Base-by-base conservation (phyloP, 1,284 basidiomycete genomes). In the Schizopora paradoxa region DNA sequence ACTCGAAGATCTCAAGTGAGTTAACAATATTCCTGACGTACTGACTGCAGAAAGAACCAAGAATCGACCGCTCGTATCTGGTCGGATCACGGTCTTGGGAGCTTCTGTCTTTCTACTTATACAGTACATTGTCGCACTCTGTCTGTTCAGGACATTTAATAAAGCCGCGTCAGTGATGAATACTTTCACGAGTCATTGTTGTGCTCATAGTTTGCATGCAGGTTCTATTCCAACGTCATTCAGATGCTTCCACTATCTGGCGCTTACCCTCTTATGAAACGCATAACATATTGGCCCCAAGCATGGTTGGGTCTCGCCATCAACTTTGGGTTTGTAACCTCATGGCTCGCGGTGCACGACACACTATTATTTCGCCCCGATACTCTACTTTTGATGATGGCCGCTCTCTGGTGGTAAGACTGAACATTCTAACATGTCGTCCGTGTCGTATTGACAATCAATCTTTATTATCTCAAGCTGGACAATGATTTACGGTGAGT, bases 251-350 rank as follows among this genome's bases (percentile, higher is more conserved):
- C 42, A 5, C 41, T 48, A 27, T 35, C 13, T 21, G 46, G 37
- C 11, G 31, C 56, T 7, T 58, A 58, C 35, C 57, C 57, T 6
- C 32, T 58, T 18, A 50, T 54, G 35, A 58, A 58, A 37, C 48
- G 57, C 4, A 44, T 51, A 19, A 57, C 80, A 0, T 75, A 82
- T 59, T 81, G 79, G 69, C 80, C 80, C 25, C 80, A 84, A 58
- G 66, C 77, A 18, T 74, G 77, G 43, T 66, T 82, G 4, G 78
- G 77, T 73, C 49, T 66, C 19, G 56, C 62, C 1, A 61, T 64
- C 35, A 65, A 62, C 43, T 61, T 58, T 49, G 64, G 64, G 2
- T 46, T 61, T 2, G 48, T 55, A 3, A 56, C 61, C 31, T 53
- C 58, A 6, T 65, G 61, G 61, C 63, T 69, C 2, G 66, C 67